Base-by-base conservation (phyloP, 2,329 filamentous ascomycete species). In the Stylonectria norvegica region DNA sequence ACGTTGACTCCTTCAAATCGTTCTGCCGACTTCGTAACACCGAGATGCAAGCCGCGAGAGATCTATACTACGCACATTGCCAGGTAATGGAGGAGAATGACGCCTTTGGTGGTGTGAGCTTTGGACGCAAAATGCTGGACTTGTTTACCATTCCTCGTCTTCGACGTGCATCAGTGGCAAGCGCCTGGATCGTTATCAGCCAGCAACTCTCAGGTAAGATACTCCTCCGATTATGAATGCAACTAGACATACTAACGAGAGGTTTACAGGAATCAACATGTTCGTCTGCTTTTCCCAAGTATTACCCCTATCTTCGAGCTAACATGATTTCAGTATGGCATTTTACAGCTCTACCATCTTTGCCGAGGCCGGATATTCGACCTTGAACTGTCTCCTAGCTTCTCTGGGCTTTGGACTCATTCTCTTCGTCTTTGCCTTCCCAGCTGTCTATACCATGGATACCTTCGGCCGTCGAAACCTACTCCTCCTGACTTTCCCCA, bases 31-130 rank as follows among this genome's bases (percentile, higher is more conserved):
- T 85, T 5, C 73, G 81, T 12, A 80, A 80, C 47, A 71, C 70
- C 1, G 65, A 72, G 3, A 56, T 85, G 10, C 75, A 80, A 50
- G 79, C 79, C 3, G 78, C 78, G 0, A 72, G 79, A 1, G 80
- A 83, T 46, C 59, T 82, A 0, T 82, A 79, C 58, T 79, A 78
- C 40, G 50, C 53, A 1, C 44, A 67, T 34, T 60, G 62, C 4
- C 61, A 66, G 35, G 57, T 66, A 3, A 46, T 61, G 2, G 57
- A 61, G 4, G 60, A 65, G 29, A 55, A 59, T 9, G 57, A 65
- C 27, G 58, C 58, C 1, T 58, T 62, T 19, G 62, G 63, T 0
- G 58, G 62, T 1, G 55, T 50, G 14, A 55, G 46, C 38, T 38
- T 72, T 59, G 45, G 60, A 57, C 43, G 50, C 44, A 29, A 75